These are phyloP conservation scores for Porcisia deanei DNA, from an alignment of 208 protist genomes.

Conservation along the genomic window DNA sequence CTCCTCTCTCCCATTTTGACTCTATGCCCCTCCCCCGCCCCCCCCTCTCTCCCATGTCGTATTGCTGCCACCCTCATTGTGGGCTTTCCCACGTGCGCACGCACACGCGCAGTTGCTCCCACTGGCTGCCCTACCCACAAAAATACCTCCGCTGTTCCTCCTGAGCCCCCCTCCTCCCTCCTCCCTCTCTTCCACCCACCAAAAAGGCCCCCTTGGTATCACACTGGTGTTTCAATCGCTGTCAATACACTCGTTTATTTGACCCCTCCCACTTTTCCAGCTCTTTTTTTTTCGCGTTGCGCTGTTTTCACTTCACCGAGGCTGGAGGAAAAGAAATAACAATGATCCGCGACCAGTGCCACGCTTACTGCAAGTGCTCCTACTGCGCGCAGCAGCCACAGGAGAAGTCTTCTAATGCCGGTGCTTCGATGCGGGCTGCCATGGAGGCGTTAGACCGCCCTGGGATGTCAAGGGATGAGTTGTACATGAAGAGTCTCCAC, in stretches of 20 bases:
- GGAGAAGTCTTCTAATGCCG: conserved; percentile 23
- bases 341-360: conserved; percentile 85
- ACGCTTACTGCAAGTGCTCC: conserved; percentile 81
- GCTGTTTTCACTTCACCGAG: not conserved
- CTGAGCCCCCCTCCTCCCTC: not conserved
- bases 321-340: not conserved
- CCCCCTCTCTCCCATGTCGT: not conserved
- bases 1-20: not conserved
- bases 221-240: not conserved
- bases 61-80: not conserved
- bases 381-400: conserved; percentile 53
- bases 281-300: not conserved
- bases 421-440: conserved; percentile 34
- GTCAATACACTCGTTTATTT: too few relatives aligned
- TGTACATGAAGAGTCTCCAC: conserved; percentile 75
- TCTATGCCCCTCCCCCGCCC: not conserved
- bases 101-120: not conserved
- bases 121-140: not conserved
- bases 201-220: not conserved
- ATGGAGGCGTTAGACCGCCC: conserved; percentile 38
- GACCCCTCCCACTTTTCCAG: not conserved
- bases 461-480: conserved; percentile 61
- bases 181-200: not conserved
- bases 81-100: not conserved
- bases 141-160: not conserved